These are phyloP conservation scores for Nemophila menziesii DNA, from an alignment of 257 asterid species.

Conservation along the genomic window DNA sequence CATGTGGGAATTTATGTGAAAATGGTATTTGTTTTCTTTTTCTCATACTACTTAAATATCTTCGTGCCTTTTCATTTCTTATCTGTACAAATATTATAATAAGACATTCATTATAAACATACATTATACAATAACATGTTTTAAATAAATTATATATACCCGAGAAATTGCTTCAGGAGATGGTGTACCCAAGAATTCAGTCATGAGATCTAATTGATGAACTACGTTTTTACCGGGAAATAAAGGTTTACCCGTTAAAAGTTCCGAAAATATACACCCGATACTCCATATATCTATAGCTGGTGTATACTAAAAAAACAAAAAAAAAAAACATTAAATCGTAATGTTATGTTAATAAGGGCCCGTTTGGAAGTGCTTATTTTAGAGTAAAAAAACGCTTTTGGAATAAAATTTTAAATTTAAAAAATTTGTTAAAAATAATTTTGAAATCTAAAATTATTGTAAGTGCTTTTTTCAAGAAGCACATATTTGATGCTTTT, in stretches of 20 bases:
- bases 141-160: conserved; percentile 34
- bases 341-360: no score
- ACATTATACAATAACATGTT: not conserved
- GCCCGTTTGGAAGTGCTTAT: no score
- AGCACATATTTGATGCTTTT: no score
- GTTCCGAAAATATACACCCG: conserved; percentile 95
- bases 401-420: no score
- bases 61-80: conserved; percentile 64
- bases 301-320: conserved; percentile 67
- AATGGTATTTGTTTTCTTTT: conserved; percentile 45
- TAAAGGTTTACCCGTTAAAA: conserved; percentile 80
- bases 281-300: conserved; percentile 98
- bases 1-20: conserved; percentile 49
- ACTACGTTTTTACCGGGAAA: conserved; percentile 98
- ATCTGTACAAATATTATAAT: conserved; percentile 38
- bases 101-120: conserved; percentile 1
- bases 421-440: no score
- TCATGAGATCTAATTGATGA: conserved; percentile 92
- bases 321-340: conserved; percentile 5
- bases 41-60: conserved; percentile 67
- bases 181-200: conserved; percentile 86
- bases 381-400: no score
- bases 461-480: no score
- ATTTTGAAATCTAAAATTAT: no score
- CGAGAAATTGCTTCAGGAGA: conserved; percentile 85